These are phyloP conservation scores for Phallus indusiatus DNA, from an alignment of 768 basidiomycete species.

Conservation along the genomic window DNA sequence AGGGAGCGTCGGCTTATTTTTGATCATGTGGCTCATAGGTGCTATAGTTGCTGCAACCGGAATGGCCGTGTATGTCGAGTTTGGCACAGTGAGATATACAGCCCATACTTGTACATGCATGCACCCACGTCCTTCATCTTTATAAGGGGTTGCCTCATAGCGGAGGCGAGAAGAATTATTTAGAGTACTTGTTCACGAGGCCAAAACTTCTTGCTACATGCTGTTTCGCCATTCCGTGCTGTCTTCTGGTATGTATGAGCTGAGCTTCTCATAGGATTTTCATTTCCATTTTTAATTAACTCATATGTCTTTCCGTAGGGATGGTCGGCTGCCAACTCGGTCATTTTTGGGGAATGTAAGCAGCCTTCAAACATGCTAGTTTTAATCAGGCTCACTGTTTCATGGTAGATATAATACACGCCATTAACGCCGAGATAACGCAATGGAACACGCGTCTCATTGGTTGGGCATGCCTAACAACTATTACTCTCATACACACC, in stretches of 20 bases:
- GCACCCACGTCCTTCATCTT: neutral
- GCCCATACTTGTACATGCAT: neutral
- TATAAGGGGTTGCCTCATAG: slow-evolving; percentile 61
- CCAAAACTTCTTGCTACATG: slow-evolving; percentile 57
- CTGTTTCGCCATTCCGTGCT: slow-evolving; percentile 44
- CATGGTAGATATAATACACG: slow-evolving; percentile 56
- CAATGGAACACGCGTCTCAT: slow-evolving; percentile 40
- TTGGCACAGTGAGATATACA: slow-evolving; percentile 53
- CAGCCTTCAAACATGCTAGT: neutral
- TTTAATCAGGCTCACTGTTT: no score
- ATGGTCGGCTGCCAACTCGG: slow-evolving; percentile 45
- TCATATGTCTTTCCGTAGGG: slow-evolving; percentile 29
- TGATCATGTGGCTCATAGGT: slow-evolving; percentile 65
- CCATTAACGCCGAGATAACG: slow-evolving; percentile 30
- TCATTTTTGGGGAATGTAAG: slow-evolving; percentile 69
- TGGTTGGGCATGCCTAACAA: slow-evolving; percentile 47
- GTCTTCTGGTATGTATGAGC: slow-evolving; percentile 40
- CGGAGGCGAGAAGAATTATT: slow-evolving; percentile 70
- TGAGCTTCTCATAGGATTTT: neutral
- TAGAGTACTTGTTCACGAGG: slow-evolving; percentile 58
- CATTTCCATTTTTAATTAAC: neutral
- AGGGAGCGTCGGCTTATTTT: slow-evolving; percentile 60
- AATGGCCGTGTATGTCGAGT: slow-evolving; percentile 64
- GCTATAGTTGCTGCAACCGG: slow-evolving; percentile 55
- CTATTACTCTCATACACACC: slow-evolving; percentile 49